phyloP scores from a whole-genome alignment of 2,329 filamentous ascomycete genomes.

The Penicillium sp. region DNA sequence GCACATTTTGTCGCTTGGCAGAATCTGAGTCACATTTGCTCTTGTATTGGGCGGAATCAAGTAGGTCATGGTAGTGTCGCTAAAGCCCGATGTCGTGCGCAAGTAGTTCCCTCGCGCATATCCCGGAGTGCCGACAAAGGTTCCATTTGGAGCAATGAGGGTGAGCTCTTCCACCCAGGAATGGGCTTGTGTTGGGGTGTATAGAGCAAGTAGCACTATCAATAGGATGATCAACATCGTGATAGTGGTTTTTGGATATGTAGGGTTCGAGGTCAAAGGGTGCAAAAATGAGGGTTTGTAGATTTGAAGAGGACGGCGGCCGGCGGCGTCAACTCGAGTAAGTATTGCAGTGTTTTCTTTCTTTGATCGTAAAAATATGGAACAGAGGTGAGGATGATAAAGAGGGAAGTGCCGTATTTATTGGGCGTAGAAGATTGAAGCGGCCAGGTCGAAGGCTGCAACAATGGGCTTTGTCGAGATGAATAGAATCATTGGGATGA shows the following conservation, averaged over 20 bases:
- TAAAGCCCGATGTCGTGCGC: constrained; percentile 57
- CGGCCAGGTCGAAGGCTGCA: background rate
- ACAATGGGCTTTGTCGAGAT: constrained; percentile 8
- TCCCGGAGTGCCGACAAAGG: constrained; percentile 68
- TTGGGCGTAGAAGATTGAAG: background rate
- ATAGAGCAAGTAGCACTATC: constrained; percentile 26
- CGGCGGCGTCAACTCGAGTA: constrained; percentile 10
- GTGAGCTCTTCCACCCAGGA: constrained; percentile 79
- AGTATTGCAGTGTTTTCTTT: background rate
- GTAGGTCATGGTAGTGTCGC: constrained; percentile 60
- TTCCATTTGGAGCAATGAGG: constrained; percentile 70
- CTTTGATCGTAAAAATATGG: background rate
- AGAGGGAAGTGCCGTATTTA: constrained; percentile 1
- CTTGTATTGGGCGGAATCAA: constrained; percentile 60
- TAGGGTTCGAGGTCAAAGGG: constrained; percentile 3
- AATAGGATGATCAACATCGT: constrained; percentile 9
- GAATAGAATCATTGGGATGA: background rate
- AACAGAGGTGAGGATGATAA: background rate
- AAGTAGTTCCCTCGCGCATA: constrained; percentile 71
- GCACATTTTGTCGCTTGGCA: constrained; percentile 60
- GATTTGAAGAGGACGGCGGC: constrained; percentile 7
- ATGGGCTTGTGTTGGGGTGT: constrained; percentile 55
- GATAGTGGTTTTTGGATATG: background rate
- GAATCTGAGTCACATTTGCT: constrained; percentile 50
- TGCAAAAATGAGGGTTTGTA: constrained; percentile 1